Conservation (phyloP, 73 alveolate species). For the Tetrahymena thermophila region DNA sequence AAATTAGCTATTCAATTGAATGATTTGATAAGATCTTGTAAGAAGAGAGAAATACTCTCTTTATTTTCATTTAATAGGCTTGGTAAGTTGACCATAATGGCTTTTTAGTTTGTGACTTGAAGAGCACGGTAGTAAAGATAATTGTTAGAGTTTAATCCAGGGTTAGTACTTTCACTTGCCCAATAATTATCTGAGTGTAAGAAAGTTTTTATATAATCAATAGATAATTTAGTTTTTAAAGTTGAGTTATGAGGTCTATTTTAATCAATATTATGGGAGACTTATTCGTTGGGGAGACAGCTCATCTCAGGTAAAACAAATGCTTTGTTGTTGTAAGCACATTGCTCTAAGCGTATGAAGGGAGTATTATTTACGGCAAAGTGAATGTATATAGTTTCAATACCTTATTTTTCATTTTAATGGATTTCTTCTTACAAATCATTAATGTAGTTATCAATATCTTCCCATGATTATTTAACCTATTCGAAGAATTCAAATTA, state of each 20-base stretch:
- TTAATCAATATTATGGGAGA: not conserved
- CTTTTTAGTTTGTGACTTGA: not conserved
- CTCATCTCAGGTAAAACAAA: not conserved
- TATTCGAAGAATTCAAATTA: not conserved
- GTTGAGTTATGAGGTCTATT: not conserved
- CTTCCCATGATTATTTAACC: not conserved
- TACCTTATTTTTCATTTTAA: not conserved
- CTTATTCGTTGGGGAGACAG: not conserved
- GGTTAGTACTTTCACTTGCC: constrained; percentile 1
- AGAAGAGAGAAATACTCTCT: not conserved
- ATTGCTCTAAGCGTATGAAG: not conserved
- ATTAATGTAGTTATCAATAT: not conserved
- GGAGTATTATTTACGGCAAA: not conserved
- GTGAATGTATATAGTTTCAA: not conserved
- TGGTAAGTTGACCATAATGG: not conserved
- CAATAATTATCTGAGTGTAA: not conserved
- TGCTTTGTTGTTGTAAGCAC: not conserved
- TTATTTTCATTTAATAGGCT: not conserved
- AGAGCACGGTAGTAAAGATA: not conserved
- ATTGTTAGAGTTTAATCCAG: not conserved
- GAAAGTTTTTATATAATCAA: not conserved
- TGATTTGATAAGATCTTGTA: not conserved
- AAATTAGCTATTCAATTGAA: not conserved
- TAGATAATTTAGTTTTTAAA: not conserved
- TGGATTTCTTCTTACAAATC: not conserved